phyloP scores from a whole-genome alignment of 2,329 filamentous ascomycete species.

The Aspergillus puulaauensis region DNA sequence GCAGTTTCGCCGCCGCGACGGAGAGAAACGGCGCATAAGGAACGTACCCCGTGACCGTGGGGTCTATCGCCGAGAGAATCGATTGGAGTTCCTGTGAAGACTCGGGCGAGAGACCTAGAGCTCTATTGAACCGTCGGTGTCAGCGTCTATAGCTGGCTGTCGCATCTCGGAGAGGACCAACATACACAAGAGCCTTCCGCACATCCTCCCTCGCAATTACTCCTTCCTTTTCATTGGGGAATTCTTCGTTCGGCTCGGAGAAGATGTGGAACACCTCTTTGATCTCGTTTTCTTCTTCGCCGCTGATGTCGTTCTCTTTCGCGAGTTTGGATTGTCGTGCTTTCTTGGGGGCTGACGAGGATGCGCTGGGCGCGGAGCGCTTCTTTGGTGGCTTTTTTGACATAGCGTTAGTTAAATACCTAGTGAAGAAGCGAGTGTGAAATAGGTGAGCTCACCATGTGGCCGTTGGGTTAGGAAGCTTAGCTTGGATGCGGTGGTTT shows the following conservation, averaged over 20 bases:
- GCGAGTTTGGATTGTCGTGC: constrained; percentile 79
- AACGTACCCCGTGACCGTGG: constrained; percentile 74
- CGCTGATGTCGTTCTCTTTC: constrained; percentile 83
- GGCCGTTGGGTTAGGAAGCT: not conserved
- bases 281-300: constrained; percentile 84
- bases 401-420: not conserved
- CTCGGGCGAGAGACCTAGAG: constrained; percentile 72
- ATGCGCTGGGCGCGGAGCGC: constrained; percentile 28
- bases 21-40: constrained; percentile 80
- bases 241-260: constrained; percentile 55
- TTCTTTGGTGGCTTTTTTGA: constrained; percentile 37
- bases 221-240: constrained; percentile 69
- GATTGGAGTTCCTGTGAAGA: constrained; percentile 67
- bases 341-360: constrained; percentile 36
- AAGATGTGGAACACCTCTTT: constrained; percentile 87
- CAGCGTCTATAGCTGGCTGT: no score
- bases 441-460: constrained; percentile 20
- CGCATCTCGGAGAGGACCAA: constrained; percentile 13
- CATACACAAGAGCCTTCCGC: constrained; percentile 70
- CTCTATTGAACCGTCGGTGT: constrained; percentile 51
- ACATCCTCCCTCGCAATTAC: constrained; percentile 68
- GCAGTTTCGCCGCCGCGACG: constrained; percentile 83
- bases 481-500: not conserved
- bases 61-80: constrained; percentile 79
- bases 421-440: not conserved